phyloP scores from a whole-genome alignment of 1,284 basidiomycete genomes.

The Cerrena zonata region DNA sequence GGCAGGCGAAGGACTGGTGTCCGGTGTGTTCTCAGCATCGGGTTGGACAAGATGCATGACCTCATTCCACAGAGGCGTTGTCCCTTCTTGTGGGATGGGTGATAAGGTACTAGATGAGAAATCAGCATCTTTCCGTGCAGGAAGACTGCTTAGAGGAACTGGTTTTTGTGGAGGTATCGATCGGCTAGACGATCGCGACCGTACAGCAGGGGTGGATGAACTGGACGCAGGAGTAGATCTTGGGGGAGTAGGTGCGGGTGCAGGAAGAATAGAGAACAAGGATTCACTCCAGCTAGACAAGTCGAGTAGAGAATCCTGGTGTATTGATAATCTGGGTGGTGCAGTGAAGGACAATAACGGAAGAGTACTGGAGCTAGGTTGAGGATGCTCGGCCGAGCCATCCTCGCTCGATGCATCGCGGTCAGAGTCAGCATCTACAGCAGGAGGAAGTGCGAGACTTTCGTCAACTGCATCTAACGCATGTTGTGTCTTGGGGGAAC shows the following conservation, averaged over 20 bases:
- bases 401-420: background rate
- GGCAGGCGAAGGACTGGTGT: conserved; percentile 6
- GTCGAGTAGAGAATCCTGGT: conserved; percentile 22
- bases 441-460: conserved; percentile 16
- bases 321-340: conserved; percentile 25
- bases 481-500: conserved; percentile 18
- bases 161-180: conserved; percentile 24
- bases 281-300: conserved; percentile 27
- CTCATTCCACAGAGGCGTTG: conserved; percentile 22
- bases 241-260: background rate
- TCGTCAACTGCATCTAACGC: conserved; percentile 16
- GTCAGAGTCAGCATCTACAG: conserved; percentile 1
- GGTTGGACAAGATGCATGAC: conserved; percentile 18
- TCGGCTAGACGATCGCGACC: background rate
- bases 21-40: conserved; percentile 4
- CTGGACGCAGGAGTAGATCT: background rate
- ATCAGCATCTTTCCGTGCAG: conserved; percentile 5
- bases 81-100: conserved; percentile 13
- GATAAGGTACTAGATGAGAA: conserved; percentile 4
- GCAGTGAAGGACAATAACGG: conserved; percentile 8
- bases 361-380: background rate
- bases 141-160: conserved; percentile 18
- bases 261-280: conserved; percentile 26
- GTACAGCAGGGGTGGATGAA: background rate
- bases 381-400: background rate